Base-by-base conservation (phyloP, 805 yeast species). In the Yamadazyma kitorensis region DNA sequence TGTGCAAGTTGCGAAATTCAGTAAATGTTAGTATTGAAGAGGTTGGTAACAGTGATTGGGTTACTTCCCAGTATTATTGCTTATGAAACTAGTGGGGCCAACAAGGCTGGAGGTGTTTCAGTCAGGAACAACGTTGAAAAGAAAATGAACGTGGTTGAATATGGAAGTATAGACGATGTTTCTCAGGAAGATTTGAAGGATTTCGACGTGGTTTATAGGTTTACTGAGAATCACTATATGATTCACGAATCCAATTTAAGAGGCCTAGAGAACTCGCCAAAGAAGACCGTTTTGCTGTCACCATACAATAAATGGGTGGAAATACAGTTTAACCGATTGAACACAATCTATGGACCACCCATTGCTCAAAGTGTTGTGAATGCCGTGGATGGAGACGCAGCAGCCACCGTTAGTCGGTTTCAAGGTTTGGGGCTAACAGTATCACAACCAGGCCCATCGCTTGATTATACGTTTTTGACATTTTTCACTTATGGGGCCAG, bases 271-370 rank as follows among this genome's bases (percentile, higher is more conserved):
- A 30, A 34, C 14, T 21, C 17, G 3, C 25, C 24, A 3, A 31
- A 18, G 12, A 28, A 23, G 3, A 7, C 23, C 10, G 24, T 31
- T 23, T 10, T 23, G 7, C 23, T 22, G 7, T 18, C 34, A 5
- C 12, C 24, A 7, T 17, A 24, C 6, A 34, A 33, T 29, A 24
- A 24, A 12, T 43, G 47, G 47, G 18, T 43, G 15, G 47, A 43
- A 24, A 10, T 37, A 14, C 22, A 23, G 12, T 36, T 13, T 20
- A 12, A 21, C 5, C 24, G 14, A n/a, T 4, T 24, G 8, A 12
- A 29, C 8, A 24, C 33, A 3, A 29, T 24, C 8, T 29, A 19
- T 34, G 38, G 38, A n/a, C 19, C 27, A 19, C 33, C 31, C 2
- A 24, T 34, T 18, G 10, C 28, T 19, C 27, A 21, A 19, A 33